These are phyloP conservation scores for Chrysanthemum seticuspe DNA, from an alignment of 129 eudicot genomes.

Conservation along the genomic window DNA sequence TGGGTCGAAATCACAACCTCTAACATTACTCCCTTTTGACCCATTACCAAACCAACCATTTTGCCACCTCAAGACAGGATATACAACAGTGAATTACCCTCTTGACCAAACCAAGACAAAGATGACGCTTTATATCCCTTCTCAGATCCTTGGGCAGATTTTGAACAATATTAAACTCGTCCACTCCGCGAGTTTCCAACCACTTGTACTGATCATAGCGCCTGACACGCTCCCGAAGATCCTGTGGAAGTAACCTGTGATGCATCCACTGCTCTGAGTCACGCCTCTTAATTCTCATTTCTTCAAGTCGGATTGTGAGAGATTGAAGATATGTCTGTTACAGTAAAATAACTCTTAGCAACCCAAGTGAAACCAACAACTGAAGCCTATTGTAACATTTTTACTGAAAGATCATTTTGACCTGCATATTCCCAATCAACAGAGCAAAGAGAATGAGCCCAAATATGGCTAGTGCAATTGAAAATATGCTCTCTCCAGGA, in stretches of 20 bases:
- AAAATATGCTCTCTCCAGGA: conserved; percentile 86
- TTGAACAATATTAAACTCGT: conserved; percentile 80
- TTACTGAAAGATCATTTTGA: too few relatives aligned
- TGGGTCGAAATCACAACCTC: background rate
- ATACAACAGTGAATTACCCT: conserved; percentile 49
- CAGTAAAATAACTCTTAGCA: conserved; percentile 7
- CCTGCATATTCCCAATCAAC: conserved; percentile 99
- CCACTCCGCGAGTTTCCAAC: conserved; percentile 98
- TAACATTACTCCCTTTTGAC: background rate
- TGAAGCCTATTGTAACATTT: too few relatives aligned
- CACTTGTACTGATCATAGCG: conserved; percentile 97
- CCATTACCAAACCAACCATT: background rate
- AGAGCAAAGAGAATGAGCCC: conserved; percentile 96
- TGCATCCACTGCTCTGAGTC: conserved; percentile 99
- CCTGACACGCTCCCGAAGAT: conserved; percentile 83
- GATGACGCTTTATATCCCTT: conserved; percentile 94
- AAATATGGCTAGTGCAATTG: conserved; percentile 82
- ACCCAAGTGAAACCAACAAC: too few relatives aligned
- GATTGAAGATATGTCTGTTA: conserved; percentile 95
- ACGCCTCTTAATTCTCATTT: conserved; percentile 96
- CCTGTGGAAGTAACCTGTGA: conserved; percentile 92
- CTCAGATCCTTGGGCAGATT: conserved; percentile 96
- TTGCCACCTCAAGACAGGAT: conserved; percentile 12
- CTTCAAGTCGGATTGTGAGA: conserved; percentile 95
- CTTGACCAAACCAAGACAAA: conserved; percentile 92